Percentiles rank a stretch among this genome's conserved stretches.
Evolutionary conservation across 345 rosid genomes (phyloP).

Genomic region (Syzygium grande): DNA sequence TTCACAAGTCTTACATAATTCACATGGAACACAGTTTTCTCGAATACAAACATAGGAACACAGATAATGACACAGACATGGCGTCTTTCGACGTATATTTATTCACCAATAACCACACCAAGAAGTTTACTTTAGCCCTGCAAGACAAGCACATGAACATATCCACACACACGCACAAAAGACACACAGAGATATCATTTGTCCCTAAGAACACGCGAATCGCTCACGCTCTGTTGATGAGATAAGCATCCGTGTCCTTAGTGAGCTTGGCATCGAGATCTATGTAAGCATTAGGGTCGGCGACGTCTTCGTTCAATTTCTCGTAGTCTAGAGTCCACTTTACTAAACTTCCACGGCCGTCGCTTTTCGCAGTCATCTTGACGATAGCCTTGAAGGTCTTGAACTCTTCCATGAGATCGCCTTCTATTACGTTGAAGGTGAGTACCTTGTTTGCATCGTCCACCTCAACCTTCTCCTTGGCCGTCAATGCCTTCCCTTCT

Average conservation of each 20-base stretch:
- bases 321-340: conserved; percentile 13
- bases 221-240: not conserved
- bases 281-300: not conserved
- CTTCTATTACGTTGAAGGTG: not conserved
- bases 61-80: not conserved
- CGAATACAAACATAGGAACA: not conserved
- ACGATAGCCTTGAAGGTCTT: not conserved
- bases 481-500: conserved; percentile 1
- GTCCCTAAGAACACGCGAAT: not conserved
- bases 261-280: not conserved
- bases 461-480: not conserved
- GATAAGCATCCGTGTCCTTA: conserved; percentile 4
- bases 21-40: not conserved
- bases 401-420: not conserved
- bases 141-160: not conserved
- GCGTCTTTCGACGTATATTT: not conserved
- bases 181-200: not conserved
- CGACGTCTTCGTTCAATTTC: conserved; percentile 1
- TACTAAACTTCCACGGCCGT: conserved; percentile 1
- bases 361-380: not conserved
- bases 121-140: not conserved
- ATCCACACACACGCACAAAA: not conserved
- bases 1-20: not conserved
- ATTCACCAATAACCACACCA: not conserved
- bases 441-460: conserved; percentile 6